Evolutionary conservation across 768 basidiomycete species (phyloP).

Genomic region (Tulasnella sp.): DNA sequence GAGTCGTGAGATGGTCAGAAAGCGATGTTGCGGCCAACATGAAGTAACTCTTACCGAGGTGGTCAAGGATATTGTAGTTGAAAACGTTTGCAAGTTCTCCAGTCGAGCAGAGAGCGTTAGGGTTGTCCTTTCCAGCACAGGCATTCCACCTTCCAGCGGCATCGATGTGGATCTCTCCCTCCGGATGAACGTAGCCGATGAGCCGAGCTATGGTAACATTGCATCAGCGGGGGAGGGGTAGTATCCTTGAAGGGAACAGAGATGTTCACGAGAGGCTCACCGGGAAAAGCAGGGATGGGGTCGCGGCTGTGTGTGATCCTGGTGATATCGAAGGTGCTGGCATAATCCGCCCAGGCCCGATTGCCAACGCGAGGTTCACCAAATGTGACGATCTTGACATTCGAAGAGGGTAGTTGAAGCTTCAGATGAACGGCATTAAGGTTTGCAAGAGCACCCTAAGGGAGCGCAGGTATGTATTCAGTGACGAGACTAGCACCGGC

Average conservation of each 20-base stretch:
- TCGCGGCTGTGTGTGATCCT: constrained; percentile 18
- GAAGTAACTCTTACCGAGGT: constrained; percentile 3
- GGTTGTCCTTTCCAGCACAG: constrained; percentile 18
- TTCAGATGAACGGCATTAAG: constrained; percentile 8
- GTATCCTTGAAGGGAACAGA: too few relatives aligned
- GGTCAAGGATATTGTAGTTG: not conserved
- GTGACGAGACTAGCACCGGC: too few relatives aligned
- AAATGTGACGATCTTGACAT: constrained; percentile 9
- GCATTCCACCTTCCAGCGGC: not conserved
- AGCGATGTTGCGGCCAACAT: too few relatives aligned
- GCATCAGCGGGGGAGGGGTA: too few relatives aligned
- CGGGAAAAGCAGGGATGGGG: constrained; percentile 23
- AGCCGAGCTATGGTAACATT: not conserved
- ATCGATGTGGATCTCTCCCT: constrained; percentile 11
- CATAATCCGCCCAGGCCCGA: constrained; percentile 37
- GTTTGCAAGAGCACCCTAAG: constrained; percentile 11
- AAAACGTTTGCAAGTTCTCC: constrained; percentile 14
- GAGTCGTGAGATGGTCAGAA: too few relatives aligned
- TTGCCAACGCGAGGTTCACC: constrained; percentile 23
- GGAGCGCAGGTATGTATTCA: too few relatives aligned
- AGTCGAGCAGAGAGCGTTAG: constrained; percentile 7
- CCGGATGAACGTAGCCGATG: not conserved
- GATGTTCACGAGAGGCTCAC: not conserved
- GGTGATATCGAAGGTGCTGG: constrained; percentile 27
- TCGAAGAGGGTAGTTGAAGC: constrained; percentile 11